Base-by-base conservation (phyloP, 768 basidiomycete genomes). In the Phlegmacium glaucopus region DNA sequence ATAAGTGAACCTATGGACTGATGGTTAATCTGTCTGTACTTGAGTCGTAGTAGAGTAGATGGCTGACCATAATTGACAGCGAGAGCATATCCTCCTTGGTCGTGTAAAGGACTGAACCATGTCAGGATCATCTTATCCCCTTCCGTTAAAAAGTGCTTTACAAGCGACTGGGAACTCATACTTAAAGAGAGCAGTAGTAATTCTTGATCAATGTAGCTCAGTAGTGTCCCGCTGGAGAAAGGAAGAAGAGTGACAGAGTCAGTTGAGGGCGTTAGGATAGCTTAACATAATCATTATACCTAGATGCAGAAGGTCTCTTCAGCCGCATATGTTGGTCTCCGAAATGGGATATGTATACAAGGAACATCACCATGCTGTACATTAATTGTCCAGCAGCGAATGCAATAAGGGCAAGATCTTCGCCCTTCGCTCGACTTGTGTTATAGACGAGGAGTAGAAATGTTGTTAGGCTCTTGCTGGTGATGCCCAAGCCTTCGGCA, bases 141-240 rank as follows among this genome's bases (percentile, higher is more conserved):
- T 60, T 98, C 96, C 0, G 95, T 98, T 22, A 99, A 71, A 53
- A 97, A 79, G 64, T 98, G 96, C 64, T 99, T 99, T 52, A 97
- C 75, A 3, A 96, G 53, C 1, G 89, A 92, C 62, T 98, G 96
- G 1, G 75, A 75, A 16, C 92, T 93, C 82, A 98, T 89, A 0
- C 87, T 90, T 42, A 80, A 65, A 0, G 92, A 87, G 6, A 98
- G 74, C 16, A 70, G 67, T 10, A 90, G 40, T 4, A 47, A 45
- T 5, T 53, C 50, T 7, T 40, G 41, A 38, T 63, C 60, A 37
- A 59, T 6, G 29, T 57, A 53, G 22, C 37, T n/a, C 25, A 43
- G 43, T 13, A 32, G 22, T 16, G 16, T 25, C 38, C 42, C 12
- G 11, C 8, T 9, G 6, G 16, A 12, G 25, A 6, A 6, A 22